Evolutionary conservation across 2,329 filamentous ascomycete genomes (phyloP), one percentile per base, ranked within the genome.

Genomic region (Aspergillus pseudoglaucus): DNA sequence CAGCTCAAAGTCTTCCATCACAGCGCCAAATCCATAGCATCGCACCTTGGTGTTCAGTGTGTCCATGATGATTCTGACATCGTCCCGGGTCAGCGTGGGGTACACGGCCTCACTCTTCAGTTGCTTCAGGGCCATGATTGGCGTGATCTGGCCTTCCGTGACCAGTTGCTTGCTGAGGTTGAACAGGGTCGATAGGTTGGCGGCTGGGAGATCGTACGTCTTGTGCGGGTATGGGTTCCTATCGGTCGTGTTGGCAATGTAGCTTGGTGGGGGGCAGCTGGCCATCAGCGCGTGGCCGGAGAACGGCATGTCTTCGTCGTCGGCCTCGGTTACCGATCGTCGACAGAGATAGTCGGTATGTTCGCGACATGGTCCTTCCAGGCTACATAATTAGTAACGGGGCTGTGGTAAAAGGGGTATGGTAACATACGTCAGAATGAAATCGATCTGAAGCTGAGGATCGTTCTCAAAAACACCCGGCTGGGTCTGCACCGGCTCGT

Each of bases 271-370:
- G 42, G 91, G 90, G 63, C 88, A 95, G 14, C 87, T 87, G 14
- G 88, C 87, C 91, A 97, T 97, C 56, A 97, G 75, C 4, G 88
- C 90, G 67, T 98, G 93, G 37, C 91, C 93, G 55, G 87, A 91
- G 38, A 87, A 70, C 1, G 66, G 63, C 61, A 68, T 77, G 49
- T 85, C 81, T 56, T 79, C 79, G 54, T 85, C 84, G 46, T 79
- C 74, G 47, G 82, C 67, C 55, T 79, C 71, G 43, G 73, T 69
- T 53, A 75, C 50, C 45, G 73, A 68, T 72, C 90, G 83, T 81
- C 95, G 94, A 76, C 93, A 97, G 45, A 90, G 88, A 65, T 85
- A 87, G 75, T 96, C 90, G 68, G 95, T 68, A 42, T 69, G 66
- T 49, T 65, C 64, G 32, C 66, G 66, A 48, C 66, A 69, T 0